Evolutionary conservation across 805 yeast species (phyloP).

Genomic region (Tetrapisispora fleetii): DNA sequence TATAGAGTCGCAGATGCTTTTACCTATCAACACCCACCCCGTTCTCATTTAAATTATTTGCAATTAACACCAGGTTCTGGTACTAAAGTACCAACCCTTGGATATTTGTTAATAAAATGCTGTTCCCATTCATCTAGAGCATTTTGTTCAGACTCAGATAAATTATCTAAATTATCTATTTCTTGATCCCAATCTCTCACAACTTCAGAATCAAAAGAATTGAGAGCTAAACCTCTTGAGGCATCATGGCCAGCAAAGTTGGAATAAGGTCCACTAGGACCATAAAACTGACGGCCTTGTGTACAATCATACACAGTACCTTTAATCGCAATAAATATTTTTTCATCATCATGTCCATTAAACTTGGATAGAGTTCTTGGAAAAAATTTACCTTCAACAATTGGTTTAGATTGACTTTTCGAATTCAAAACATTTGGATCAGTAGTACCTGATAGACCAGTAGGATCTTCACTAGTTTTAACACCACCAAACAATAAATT

Average conservation of each 20-base stretch:
- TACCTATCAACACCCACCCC: too few relatives aligned
- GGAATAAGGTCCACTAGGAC: conserved; percentile 92
- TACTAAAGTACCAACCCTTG: conserved; percentile 63
- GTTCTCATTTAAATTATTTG: neutral
- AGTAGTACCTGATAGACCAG: conserved; percentile 18
- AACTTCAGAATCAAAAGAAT: conserved; percentile 65
- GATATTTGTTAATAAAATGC: conserved; percentile 74
- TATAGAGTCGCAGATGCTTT: too few relatives aligned
- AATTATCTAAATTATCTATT: conserved; percentile 58
- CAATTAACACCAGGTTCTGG: conserved; percentile 30
- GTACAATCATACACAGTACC: conserved; percentile 83
- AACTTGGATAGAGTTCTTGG: conserved; percentile 63
- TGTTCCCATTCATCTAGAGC: conserved; percentile 78
- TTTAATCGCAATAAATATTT: conserved; percentile 76
- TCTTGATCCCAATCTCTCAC: conserved; percentile 67
- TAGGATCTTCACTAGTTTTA: conserved; percentile 28
- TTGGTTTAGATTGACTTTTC: conserved; percentile 24
- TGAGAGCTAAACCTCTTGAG: conserved; percentile 79
- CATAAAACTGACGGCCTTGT: conserved; percentile 74
- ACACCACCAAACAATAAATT: conserved; percentile 28
- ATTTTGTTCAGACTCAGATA: conserved; percentile 49
- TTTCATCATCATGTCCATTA: conserved; percentile 73
- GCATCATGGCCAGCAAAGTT: conserved; percentile 96
- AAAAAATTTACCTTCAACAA: conserved; percentile 46
- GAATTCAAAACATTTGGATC: conserved; percentile 4